Evolutionary conservation across 148 eudicot species (phyloP).

Genomic region (Nepenthes gracilis): DNA sequence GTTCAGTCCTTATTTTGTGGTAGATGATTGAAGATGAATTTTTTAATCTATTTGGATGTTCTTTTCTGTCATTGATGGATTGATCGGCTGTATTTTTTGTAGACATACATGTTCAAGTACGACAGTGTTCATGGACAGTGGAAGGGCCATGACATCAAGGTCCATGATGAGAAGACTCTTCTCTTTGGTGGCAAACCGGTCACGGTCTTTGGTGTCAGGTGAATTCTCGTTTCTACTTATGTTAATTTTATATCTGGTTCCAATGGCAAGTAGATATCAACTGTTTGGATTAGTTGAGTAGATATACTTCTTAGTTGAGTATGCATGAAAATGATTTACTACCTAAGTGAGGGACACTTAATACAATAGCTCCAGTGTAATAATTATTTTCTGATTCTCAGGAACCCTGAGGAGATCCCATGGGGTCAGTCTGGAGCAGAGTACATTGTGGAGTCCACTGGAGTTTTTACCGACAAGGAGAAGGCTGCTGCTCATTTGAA

Average conservation of each 20-base stretch:
- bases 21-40: too few relatives aligned
- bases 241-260: too few relatives aligned
- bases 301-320: too few relatives aligned
- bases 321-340: background rate
- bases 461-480: constrained; percentile 50
- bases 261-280: background rate
- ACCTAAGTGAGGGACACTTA: background rate
- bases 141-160: constrained; percentile 28
- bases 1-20: too few relatives aligned
- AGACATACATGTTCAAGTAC: constrained; percentile 54
- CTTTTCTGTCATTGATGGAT: background rate
- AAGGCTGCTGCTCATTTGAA: constrained; percentile 57
- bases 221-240: background rate
- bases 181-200: constrained; percentile 30
- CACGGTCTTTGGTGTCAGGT: constrained; percentile 29
- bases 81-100: background rate
- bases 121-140: constrained; percentile 36
- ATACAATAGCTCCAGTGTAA: background rate
- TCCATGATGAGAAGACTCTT: constrained; percentile 29
- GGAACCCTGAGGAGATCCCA: constrained; percentile 61
- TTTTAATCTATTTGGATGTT: too few relatives aligned
- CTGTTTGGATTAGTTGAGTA: background rate
- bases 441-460: constrained; percentile 52
- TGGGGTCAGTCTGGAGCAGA: constrained; percentile 52
- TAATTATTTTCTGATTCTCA: constrained; percentile 10